These are phyloP conservation scores for Rubia tinctorum DNA, from an alignment of 305 asterid species.

Conservation along the genomic window DNA sequence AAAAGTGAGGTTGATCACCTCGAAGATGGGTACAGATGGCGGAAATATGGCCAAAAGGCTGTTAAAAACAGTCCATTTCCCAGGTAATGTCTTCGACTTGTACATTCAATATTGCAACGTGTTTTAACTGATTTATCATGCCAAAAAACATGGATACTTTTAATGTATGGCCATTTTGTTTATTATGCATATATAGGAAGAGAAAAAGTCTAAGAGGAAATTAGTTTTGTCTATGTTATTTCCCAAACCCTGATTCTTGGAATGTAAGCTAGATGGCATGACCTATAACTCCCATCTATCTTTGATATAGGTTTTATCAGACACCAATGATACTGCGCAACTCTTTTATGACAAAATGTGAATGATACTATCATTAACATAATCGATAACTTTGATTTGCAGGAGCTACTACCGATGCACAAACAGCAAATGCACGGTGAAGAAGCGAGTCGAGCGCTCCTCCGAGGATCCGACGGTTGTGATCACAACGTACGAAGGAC, in stretches of 20 bases:
- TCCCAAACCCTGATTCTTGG: background rate
- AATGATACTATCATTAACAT: background rate
- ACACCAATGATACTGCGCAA: too few species aligned
- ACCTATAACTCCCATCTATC: too few species aligned
- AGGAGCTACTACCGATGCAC: slow-evolving; percentile 97
- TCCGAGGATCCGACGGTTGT: slow-evolving; percentile 70
- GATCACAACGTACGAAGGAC: slow-evolving; percentile 93
- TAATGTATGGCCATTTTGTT: too few species aligned
- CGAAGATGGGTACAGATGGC: slow-evolving; percentile 93
- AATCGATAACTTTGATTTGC: slow-evolving; percentile 2
- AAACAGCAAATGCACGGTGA: slow-evolving; percentile 83
- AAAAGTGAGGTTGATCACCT: slow-evolving; percentile 88
- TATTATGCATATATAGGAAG: background rate
- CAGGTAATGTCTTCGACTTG: slow-evolving; percentile 33
- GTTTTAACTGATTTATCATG: background rate
- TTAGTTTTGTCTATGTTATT: background rate
- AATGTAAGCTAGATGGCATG: too few species aligned
- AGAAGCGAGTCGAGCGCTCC: slow-evolving; percentile 83
- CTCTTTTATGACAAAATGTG: background rate
- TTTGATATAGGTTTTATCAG: too few species aligned
- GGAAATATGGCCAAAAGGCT: slow-evolving; percentile 91
- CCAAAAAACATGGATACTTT: background rate
- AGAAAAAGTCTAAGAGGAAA: too few species aligned
- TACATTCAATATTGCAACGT: too few species aligned
- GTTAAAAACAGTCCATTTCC: slow-evolving; percentile 85